Percentiles rank a stretch among this genome's conserved stretches.
Conservation (phyloP, 1,284 basidiomycete species). For the Anthracocystis panici-leucophaei region DNA sequence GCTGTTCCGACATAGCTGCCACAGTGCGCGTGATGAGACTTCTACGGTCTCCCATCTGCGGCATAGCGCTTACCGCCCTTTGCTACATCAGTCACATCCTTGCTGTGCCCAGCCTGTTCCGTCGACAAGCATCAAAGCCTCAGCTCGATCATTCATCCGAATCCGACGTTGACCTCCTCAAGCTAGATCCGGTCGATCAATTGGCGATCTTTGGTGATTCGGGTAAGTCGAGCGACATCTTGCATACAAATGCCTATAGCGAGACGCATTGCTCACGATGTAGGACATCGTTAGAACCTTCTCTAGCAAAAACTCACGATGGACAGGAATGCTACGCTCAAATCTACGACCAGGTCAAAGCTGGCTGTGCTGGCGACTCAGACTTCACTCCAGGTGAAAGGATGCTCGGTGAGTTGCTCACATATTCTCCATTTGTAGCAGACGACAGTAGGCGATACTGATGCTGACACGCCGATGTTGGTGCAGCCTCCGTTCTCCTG, state of each 20-base stretch:
- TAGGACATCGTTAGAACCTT: not conserved
- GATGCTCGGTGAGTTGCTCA: conserved; percentile 23
- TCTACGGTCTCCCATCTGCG: too few species aligned
- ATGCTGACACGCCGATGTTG: not conserved
- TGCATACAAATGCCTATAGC: not conserved
- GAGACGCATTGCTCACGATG: not conserved
- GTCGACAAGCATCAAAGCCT: not conserved
- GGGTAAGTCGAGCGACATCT: conserved; percentile 1
- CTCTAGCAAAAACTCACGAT: not conserved
- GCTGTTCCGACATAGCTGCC: too few species aligned
- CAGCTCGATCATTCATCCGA: not conserved
- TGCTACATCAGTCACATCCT: not conserved
- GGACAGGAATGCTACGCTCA: conserved; percentile 22
- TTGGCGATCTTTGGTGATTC: conserved; percentile 13
- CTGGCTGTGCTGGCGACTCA: conserved; percentile 11
- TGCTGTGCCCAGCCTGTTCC: conserved; percentile 2
- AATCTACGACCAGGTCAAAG: conserved; percentile 34
- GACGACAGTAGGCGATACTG: not conserved
- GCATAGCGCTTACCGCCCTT: not conserved
- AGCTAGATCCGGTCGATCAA: conserved; percentile 10
- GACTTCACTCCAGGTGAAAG: conserved; percentile 25
- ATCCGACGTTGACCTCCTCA: not conserved
- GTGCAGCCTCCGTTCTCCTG: conserved; percentile 25
- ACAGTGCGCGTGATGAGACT: too few species aligned
- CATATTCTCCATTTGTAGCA: not conserved